These are phyloP conservation scores for Russula ochroleuca DNA, from an alignment of 768 basidiomycete species.

Conservation along the genomic window DNA sequence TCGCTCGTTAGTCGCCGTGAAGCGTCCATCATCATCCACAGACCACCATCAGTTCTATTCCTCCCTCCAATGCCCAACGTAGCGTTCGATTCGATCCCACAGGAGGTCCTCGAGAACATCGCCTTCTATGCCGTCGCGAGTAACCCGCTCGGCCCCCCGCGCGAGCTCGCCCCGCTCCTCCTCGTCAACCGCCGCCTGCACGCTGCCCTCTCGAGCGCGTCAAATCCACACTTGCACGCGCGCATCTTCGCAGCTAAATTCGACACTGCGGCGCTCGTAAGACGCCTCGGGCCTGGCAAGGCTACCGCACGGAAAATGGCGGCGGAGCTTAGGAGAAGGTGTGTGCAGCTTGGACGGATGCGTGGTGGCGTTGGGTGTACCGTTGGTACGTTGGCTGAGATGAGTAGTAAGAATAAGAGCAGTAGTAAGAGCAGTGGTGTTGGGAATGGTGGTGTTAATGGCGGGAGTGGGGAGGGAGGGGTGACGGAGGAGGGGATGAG, in stretches of 20 bases:
- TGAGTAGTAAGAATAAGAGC: background rate
- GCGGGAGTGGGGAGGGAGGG: background rate
- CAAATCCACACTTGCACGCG: constrained; percentile 69
- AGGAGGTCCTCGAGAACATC: constrained; percentile 76
- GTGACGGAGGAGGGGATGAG: constrained; percentile 31
- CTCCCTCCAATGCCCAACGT: constrained; percentile 1
- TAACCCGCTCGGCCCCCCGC: constrained; percentile 55
- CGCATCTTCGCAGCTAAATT: constrained; percentile 65
- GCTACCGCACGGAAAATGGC: constrained; percentile 47
- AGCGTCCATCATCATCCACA: background rate
- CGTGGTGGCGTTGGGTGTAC: constrained; percentile 43
- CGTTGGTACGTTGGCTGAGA: constrained; percentile 16
- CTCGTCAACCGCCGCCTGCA: constrained; percentile 46
- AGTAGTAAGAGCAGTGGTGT: too few species aligned
- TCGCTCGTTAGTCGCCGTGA: background rate
- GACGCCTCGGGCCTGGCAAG: constrained; percentile 45
- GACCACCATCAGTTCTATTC: background rate
- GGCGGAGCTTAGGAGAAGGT: constrained; percentile 63
- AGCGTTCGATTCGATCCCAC: constrained; percentile 53
- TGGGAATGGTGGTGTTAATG: background rate
- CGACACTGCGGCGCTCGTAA: constrained; percentile 49
- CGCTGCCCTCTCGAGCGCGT: constrained; percentile 44
- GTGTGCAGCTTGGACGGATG: constrained; percentile 52
- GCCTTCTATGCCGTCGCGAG: constrained; percentile 55
- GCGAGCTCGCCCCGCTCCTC: constrained; percentile 54